Percentiles rank a stretch among this genome's conserved stretches.
Evolutionary conservation across 345 rosid species (phyloP).

Genomic region (Acer negundo): DNA sequence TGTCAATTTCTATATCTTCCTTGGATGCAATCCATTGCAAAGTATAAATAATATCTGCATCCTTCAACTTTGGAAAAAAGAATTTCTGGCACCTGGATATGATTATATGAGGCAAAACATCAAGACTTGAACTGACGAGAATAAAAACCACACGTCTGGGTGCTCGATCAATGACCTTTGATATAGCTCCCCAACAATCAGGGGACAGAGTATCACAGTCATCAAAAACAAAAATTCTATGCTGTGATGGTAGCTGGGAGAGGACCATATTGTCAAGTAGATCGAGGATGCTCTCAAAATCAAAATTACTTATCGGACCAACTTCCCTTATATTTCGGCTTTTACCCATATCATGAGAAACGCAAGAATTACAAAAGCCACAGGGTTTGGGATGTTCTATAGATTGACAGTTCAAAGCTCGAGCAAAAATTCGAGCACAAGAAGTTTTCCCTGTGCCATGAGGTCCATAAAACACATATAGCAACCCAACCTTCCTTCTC

Average conservation of each 20-base stretch:
- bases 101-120: slow-evolving; percentile 87
- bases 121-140: slow-evolving; percentile 87
- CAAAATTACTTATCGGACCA: slow-evolving; percentile 78
- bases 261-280: slow-evolving; percentile 63
- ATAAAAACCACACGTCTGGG: slow-evolving; percentile 78
- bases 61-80: slow-evolving; percentile 92
- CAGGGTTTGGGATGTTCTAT: slow-evolving; percentile 76
- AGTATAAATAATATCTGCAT: slow-evolving; percentile 76
- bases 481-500: slow-evolving; percentile 77
- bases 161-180: slow-evolving; percentile 79
- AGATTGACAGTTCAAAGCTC: slow-evolving; percentile 91
- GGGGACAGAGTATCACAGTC: slow-evolving; percentile 80
- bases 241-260: slow-evolving; percentile 55
- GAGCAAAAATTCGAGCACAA: slow-evolving; percentile 85
- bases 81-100: slow-evolving; percentile 95
- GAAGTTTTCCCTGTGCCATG: slow-evolving; percentile 98
- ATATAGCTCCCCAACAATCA: slow-evolving; percentile 81
- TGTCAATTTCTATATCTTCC: slow-evolving; percentile 73
- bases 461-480: slow-evolving; percentile 93
- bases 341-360: slow-evolving; percentile 73
- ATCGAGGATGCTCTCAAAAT: slow-evolving; percentile 69
- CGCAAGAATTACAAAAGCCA: slow-evolving; percentile 74
- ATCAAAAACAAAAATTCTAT: slow-evolving; percentile 74
- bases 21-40: slow-evolving; percentile 74
- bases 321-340: slow-evolving; percentile 67